phyloP scores from a whole-genome alignment of 306 rosid genomes.

The Sphenostylis stenocarpa region DNA sequence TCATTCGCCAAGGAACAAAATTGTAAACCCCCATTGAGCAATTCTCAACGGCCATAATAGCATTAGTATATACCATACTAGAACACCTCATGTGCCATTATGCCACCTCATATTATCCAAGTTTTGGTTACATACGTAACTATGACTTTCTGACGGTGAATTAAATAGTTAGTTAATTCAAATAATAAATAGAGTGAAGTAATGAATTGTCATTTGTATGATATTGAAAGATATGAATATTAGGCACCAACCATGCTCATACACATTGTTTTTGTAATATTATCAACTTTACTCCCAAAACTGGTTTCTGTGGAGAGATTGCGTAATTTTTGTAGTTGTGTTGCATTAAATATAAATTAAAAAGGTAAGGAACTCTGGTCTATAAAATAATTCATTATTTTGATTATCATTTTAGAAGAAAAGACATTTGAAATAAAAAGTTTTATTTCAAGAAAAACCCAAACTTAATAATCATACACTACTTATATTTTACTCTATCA shows the following conservation, averaged over 20 bases:
- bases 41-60: not conserved
- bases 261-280: not conserved
- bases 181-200: not conserved
- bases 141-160: not conserved
- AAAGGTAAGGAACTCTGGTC: not conserved
- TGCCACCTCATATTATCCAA: too few species aligned
- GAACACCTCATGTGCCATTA: too few species aligned
- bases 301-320: not conserved
- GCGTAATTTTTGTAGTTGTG: not conserved
- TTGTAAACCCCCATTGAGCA: not conserved
- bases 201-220: not conserved
- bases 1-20: conserved; percentile 16
- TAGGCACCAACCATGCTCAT: not conserved
- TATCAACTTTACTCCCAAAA: not conserved
- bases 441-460: not conserved
- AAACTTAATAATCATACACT: too few species aligned
- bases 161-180: not conserved
- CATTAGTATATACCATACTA: not conserved
- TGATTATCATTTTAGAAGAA: not conserved
- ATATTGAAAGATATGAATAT: not conserved
- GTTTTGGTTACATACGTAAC: not conserved
- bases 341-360: not conserved
- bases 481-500: too few species aligned
- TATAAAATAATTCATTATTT: not conserved
- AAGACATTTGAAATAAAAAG: not conserved